Base-by-base conservation (phyloP, 805 yeast species). In the Schizosaccharomyces osmophilus region DNA sequence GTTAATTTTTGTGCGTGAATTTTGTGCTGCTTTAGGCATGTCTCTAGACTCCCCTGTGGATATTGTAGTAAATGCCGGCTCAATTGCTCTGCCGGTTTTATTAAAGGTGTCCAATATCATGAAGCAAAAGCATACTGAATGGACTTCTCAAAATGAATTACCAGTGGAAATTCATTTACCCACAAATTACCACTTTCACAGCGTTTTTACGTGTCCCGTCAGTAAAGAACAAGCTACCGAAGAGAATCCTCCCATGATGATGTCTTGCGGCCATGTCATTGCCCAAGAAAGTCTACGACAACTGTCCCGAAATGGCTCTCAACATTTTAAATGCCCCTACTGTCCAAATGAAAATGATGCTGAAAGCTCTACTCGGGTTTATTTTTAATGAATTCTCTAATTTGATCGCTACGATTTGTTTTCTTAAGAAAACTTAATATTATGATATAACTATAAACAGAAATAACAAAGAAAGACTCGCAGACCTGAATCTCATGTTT, bases 121-220 rank as follows among this genome's bases (percentile, higher is more conserved):
- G 70, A 68, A 67, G 57, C 65, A 69, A 15, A 68, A 71, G 32
- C 71, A 71, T 5, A 69, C 79, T 2, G 79, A 76, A 61, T 81
- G 85, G 85, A 75, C 82, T 0, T 75, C 82, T 0, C 69, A 71
- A 41, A 74, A 79, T 66, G 87, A 83, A 69, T 68, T 83, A 19
- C 85, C 86, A 2, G 81, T 82, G 61, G 84, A 79, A 64, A 77
- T 81, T 24, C 74, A 74, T 39, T 69, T 83, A 24, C 87, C 88
- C 0, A 69, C 70, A 0, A 70, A 70, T 29, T 69, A 81, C 59
- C 78, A 77, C 62, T 82, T 77, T 69, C 87, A 83, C 67, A 79
- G 86, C 1, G 75, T 83, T 1, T 83, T 82, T 67, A 83, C 83
- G 3, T 83, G 88, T 67, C 88, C 88, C 0, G 84, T 83, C 1